Evolutionary conservation across 441 rosid species (phyloP), one percentile per base, ranked within the genome.

Genomic region (Raphanus hybrid): DNA sequence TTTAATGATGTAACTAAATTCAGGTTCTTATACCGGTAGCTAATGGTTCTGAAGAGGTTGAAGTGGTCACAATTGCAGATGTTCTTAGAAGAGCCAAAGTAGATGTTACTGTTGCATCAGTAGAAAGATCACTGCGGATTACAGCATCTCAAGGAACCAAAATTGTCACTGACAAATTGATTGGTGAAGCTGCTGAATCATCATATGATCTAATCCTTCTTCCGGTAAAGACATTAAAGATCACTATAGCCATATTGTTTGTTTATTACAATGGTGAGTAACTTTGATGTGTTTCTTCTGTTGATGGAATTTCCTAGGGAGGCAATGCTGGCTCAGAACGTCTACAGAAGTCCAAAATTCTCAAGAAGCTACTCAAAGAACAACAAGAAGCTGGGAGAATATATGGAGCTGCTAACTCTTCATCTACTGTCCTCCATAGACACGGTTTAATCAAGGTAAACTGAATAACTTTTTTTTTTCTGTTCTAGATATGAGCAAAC

Each of bases 11-110:
- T 43, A 74, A 76, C 80, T 75, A 26, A n/a, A 23, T 58, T 4
- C 87, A 96, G 97, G 94, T 91, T 78, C 95, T 93, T 35, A 75
- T 96, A 88, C 86, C 16, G 93, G 97, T 69, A 23, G 97, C 95
- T 79, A 91, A 93, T 73, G 98, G 97, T 45, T 93, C 89, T 70
- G 94, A 91, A 82, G 97, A 81, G 77, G 84, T 90, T 77, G 99
- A 95, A 85, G 77, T 89, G 70, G 91, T 93, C 74, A 84, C 88
- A 43, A 83, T 87, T 39, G 83, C 84, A 64, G 99, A 95, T 69
- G 85, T 93, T 75, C 85, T 95, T 77, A 82, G 92, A 71, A 86
- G 97, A 82, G 96, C 99, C 65, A 95, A 87, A 80, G 89, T 86
- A 62, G 87, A 91, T 84, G 97, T 90, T 58, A 88, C 89, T 9